phyloP scores from a whole-genome alignment of 805 yeast species.

The Diddensiella santjacobensis region DNA sequence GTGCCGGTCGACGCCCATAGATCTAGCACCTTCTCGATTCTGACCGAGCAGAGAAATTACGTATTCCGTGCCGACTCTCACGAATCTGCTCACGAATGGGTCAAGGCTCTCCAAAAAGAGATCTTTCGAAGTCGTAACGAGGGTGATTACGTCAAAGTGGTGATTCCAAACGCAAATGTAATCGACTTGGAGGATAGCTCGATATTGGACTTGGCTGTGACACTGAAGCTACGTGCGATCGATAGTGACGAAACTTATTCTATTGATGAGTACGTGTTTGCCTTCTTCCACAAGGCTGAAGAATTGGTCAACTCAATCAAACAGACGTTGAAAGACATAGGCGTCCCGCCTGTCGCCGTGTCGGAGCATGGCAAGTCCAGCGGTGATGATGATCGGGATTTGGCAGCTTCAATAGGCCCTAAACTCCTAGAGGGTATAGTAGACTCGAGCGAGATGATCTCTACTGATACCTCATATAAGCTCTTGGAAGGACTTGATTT shows the following conservation, averaged over 20 bases:
- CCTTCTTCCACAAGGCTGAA: constrained; percentile 49
- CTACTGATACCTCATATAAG: neutral
- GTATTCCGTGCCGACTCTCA: constrained; percentile 70
- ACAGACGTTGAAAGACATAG: constrained; percentile 13
- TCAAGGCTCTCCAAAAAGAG: constrained; percentile 64
- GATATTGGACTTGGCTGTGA: constrained; percentile 53
- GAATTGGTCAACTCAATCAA: constrained; percentile 23
- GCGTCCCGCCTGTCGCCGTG: constrained; percentile 8
- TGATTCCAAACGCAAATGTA: constrained; percentile 69
- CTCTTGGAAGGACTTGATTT: neutral
- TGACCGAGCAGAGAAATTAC: constrained; percentile 55
- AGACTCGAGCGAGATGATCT: constrained; percentile 11
- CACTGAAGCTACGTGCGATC: constrained; percentile 57
- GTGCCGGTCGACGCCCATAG: constrained; percentile 22
- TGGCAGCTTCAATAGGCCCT: neutral
- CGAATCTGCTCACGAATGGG: constrained; percentile 78
- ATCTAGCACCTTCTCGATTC: constrained; percentile 45
- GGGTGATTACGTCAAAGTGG: constrained; percentile 68
- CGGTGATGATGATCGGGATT: neutral
- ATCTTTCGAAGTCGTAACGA: constrained; percentile 70
- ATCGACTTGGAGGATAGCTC: constrained; percentile 55
- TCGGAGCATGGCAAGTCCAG: neutral
- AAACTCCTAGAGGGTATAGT: neutral
- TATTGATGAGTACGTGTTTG: constrained; percentile 64
- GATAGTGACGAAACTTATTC: constrained; percentile 52